A percentile compares a stretch with the other conserved stretches of the same genome.
phyloP scores from a whole-genome alignment of 805 yeast genomes.

The Barnettozyma sp. region DNA sequence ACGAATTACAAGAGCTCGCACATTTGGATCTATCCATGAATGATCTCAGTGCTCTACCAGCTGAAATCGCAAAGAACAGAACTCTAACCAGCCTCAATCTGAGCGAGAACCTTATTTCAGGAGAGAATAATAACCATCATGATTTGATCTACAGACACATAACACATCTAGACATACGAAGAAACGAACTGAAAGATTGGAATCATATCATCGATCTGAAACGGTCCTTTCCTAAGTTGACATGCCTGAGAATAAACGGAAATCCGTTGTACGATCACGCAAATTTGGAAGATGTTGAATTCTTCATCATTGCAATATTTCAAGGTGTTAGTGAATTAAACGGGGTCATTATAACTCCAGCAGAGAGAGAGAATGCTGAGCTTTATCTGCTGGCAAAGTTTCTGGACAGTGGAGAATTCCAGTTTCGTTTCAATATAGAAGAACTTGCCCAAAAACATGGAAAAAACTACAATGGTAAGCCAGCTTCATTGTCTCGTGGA shows the following conservation, averaged over 20 bases:
- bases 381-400: conserved; percentile 55
- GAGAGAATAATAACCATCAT: not conserved
- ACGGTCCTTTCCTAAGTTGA: conserved; percentile 34
- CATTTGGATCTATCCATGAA: conserved; percentile 40
- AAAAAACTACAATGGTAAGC: conserved; percentile 5
- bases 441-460: conserved; percentile 37
- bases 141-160: conserved; percentile 16
- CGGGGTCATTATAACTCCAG: conserved; percentile 43
- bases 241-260: conserved; percentile 39
- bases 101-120: conserved; percentile 6
- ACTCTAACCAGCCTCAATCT: conserved; percentile 23
- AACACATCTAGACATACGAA: conserved; percentile 40
- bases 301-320: conserved; percentile 41
- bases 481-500: not conserved
- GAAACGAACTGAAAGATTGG: conserved; percentile 45
- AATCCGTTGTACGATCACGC: conserved; percentile 41
- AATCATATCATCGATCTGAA: conserved; percentile 38
- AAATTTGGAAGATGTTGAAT: conserved; percentile 22
- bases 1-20: conserved; percentile 2
- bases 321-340: conserved; percentile 39
- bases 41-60: conserved; percentile 28
- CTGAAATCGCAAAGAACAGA: not conserved
- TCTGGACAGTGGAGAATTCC: conserved; percentile 16
- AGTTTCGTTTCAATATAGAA: no score
- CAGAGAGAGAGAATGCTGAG: conserved; percentile 59